Base-by-base conservation (phyloP, 129 eudicot genomes). In the Flaveria bidentis region DNA sequence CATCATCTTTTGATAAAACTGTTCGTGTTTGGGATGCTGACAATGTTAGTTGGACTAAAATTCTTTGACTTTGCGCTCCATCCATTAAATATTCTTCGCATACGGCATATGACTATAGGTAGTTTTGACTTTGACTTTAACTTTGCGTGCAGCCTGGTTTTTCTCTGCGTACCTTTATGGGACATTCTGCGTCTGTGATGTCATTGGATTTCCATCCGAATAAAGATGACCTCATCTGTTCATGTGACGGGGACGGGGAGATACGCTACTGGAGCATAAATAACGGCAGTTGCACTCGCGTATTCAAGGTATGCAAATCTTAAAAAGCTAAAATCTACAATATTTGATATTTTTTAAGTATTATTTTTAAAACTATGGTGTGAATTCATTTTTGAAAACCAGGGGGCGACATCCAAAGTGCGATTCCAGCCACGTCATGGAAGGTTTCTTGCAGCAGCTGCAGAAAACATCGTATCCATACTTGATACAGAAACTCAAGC, bases 11-110 rank as follows among this genome's bases (percentile, higher is more conserved):
- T 82, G 99, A 95, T 76, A 95, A 91, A 84, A 87, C 99, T 52
- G 99, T 95, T 56, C 83, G 97, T 81, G 99, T 95, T 76, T 95
- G 99, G 99, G 99, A 95, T 80, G 96, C 89, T 15, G 99, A 95
- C 75, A 95, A 86, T 70, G 99, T 95, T 49, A 84, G 99, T 89
- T n/a, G 63, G 7, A 66, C 67, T 13, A 53, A 69, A 18, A n/a
- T 52, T 61, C 17, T 0, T 41, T 41, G 26, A 15, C n/a, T 11
- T 52, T 16, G 14, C 14, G 14, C 70, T 69, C 39, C 25, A 44
- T 52, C 39, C n/a, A n/a, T n/a, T 33, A 28, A 71, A 9, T 30
- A 46, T 51, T 9, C 30, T 67, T 8, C 4, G 30, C 7, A 7
- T n/a, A 42, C 47, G 46, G 63, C 14, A 7, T 20, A 9, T 52